These are phyloP conservation scores for Modicella reniformis DNA, from an alignment of 371 early-diverging fungal species.

Conservation along the genomic window DNA sequence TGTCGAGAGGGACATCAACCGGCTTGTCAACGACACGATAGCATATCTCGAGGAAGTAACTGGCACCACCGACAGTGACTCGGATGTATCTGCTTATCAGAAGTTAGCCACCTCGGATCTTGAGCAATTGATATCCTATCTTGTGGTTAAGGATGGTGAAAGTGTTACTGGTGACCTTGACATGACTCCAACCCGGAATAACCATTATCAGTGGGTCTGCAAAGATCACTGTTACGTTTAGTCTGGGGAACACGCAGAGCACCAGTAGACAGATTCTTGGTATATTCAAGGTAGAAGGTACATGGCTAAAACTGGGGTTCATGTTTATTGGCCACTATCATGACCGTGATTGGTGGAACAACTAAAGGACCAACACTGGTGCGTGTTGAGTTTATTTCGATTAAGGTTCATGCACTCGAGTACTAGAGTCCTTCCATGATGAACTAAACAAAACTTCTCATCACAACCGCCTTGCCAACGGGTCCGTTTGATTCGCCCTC, in stretches of 20 bases:
- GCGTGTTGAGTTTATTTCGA: too few relatives aligned
- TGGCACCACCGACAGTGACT: background rate
- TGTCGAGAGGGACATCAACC: background rate
- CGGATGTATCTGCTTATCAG: background rate
- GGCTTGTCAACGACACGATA: background rate
- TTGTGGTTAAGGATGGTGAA: constrained; percentile 2
- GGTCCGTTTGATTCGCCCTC: background rate
- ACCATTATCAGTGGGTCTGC: background rate
- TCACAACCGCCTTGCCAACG: constrained; percentile 17
- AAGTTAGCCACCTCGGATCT: constrained; percentile 4
- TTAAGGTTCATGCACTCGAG: too few relatives aligned
- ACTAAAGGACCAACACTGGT: too few relatives aligned
- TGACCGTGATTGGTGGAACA: too few relatives aligned
- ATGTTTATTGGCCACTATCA: too few relatives aligned
- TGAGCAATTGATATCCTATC: constrained; percentile 4
- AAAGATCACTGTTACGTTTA: background rate
- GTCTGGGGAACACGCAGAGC: too few relatives aligned
- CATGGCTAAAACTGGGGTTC: too few relatives aligned
- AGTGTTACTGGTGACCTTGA: constrained; percentile 7
- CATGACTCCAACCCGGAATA: background rate
- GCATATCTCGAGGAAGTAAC: background rate
- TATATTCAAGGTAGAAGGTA: too few relatives aligned
- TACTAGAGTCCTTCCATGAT: background rate
- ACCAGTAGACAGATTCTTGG: too few relatives aligned
- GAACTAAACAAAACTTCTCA: background rate